Conservation (phyloP, 495 filamentous ascomycete genomes). For the Friedmanniomyces endolithicus region DNA sequence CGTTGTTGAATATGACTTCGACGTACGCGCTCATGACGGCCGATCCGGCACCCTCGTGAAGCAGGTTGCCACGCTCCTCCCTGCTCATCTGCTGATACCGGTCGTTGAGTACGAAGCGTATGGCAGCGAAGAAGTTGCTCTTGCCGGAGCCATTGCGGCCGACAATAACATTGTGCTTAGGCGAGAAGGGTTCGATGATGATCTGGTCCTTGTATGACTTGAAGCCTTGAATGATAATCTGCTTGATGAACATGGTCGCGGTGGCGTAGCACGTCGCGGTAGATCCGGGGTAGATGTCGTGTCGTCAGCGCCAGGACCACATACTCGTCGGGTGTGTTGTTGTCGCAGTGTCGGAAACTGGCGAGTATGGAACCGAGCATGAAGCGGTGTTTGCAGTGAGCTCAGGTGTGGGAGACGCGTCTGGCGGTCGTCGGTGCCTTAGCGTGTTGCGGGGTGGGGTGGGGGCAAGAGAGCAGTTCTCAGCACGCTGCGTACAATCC, state of each 20-base stretch:
- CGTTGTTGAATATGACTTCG: constrained; percentile 98
- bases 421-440: not conserved
- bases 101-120: constrained; percentile 95
- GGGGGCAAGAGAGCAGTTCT: no score
- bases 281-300: no score
- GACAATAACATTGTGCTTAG: constrained; percentile 97
- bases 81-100: constrained; percentile 91
- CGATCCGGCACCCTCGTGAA: constrained; percentile 93
- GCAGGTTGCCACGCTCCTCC: constrained; percentile 86
- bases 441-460: not conserved
- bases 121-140: constrained; percentile 99
- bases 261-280: not conserved
- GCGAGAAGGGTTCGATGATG: constrained; percentile 94
- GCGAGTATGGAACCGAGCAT: no score
- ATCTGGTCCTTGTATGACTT: constrained; percentile 99
- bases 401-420: not conserved
- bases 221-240: constrained; percentile 99
- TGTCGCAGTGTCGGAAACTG: not conserved
- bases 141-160: constrained; percentile 98
- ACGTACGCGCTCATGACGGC: constrained; percentile 99
- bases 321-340: not conserved
- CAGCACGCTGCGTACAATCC: no score
- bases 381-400: not conserved
- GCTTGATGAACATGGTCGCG: constrained; percentile 82
- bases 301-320: not conserved